Base-by-base conservation (phyloP, 1,139 yeast species). In the Pichia inconspicua region DNA sequence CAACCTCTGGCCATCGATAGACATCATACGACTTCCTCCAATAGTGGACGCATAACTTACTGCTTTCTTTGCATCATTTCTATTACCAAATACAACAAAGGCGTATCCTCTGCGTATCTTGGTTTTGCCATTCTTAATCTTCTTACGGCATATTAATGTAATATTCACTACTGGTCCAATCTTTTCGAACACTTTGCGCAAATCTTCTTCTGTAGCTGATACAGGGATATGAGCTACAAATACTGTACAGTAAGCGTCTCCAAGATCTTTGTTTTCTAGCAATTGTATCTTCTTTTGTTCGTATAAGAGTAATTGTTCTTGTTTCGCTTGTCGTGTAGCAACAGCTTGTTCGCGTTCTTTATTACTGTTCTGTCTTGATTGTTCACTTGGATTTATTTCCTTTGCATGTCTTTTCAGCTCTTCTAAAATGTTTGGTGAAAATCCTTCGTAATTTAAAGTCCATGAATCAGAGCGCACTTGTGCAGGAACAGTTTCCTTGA, bases 171-270 rank as follows among this genome's bases (percentile, higher is more conserved):
- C 36, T 1, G 27, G 31, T 4, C 37, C 42, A 19, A 37, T 10
- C n/a, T 37, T 37, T 10, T 37, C 28, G 12, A 37, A 37, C 3
- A 37, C 12, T 22, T 19, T 37, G 9, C 40, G 25, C 19, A 92
- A 62, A 44, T 87, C 94, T 19, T 80, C 65, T 58, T 89, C 96
- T 0, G 79, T 77, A n/a, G 78, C 67, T 6, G 68, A 66, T 60
- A 38, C 25, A 19, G 49, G 44, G 5, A 47, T 37, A 22, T 41
- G 45, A 6, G 50, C 82, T 2, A 92, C 74, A 60, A 92, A 89
- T 2, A 92, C 74, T 0, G 97, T 90, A 51, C 73, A 71, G 60
- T 74, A 81, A 0, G 97, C 95, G 58, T 89, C 95, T 10, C 84
- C 83, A n/a, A 44, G 54, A 36, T 25, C 38, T 14, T 35, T 25